Conservation (phyloP, 2,329 filamentous ascomycete genomes). For the Diaporthe sp. region DNA sequence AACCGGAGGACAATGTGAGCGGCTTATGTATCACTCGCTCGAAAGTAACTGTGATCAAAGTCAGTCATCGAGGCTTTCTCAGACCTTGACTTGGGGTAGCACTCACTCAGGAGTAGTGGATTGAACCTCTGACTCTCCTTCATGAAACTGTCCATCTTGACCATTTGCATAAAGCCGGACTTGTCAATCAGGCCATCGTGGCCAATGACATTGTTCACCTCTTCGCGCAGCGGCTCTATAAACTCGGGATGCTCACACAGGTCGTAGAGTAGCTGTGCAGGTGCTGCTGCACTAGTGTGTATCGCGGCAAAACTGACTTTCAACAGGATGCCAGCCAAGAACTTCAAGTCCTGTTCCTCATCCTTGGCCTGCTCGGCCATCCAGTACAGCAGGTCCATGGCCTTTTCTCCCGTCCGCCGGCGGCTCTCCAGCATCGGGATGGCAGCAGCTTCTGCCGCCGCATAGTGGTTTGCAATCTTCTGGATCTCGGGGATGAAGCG, state of each 20-base stretch:
- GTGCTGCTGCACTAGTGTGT: slow-evolving; percentile 60
- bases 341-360: slow-evolving; percentile 20
- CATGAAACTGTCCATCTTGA: slow-evolving; percentile 48
- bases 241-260: slow-evolving; percentile 63
- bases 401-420: slow-evolving; percentile 33
- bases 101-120: slow-evolving; percentile 48
- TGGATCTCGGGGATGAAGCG: slow-evolving; percentile 45
- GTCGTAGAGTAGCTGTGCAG: slow-evolving; percentile 64
- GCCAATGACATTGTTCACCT: slow-evolving; percentile 56
- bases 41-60: slow-evolving; percentile 54
- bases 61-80: not conserved
- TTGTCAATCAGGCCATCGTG: slow-evolving; percentile 45
- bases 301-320: slow-evolving; percentile 62
- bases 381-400: slow-evolving; percentile 45
- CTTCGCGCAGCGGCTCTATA: slow-evolving; percentile 62
- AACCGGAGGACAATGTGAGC: slow-evolving; percentile 67
- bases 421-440: slow-evolving; percentile 44
- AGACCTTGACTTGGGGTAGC: not conserved
- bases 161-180: slow-evolving; percentile 47
- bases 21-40: slow-evolving; percentile 62
- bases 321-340: slow-evolving; percentile 54
- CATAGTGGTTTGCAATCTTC: slow-evolving; percentile 45
- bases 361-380: slow-evolving; percentile 40
- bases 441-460: slow-evolving; percentile 42
- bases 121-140: slow-evolving; percentile 49